A percentile compares a stretch with the other conserved stretches of the same genome.
These are phyloP conservation scores for Blastomyces gilchristii DNA, from an alignment of 2,329 filamentous ascomycete species.

Conservation along the genomic window DNA sequence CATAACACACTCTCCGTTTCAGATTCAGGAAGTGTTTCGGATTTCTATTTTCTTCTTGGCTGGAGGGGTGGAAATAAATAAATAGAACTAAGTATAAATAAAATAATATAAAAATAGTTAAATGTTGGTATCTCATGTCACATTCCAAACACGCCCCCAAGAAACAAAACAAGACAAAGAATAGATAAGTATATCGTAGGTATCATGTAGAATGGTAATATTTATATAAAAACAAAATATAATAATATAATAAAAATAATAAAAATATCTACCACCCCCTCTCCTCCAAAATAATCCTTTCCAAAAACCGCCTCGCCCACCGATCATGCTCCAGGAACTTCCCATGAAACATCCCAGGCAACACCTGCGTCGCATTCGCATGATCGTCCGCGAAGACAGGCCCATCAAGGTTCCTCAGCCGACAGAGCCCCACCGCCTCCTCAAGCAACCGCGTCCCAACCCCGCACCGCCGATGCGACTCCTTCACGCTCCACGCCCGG, in stretches of 20 bases:
- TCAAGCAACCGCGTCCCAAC: conserved; percentile 63
- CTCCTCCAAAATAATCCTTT: conserved; percentile 21
- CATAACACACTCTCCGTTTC: too few relatives aligned
- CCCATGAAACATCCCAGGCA: conserved; percentile 54
- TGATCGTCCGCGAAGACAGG: conserved; percentile 65
- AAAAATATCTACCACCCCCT: conserved; percentile 7
- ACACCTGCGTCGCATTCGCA: conserved; percentile 58
- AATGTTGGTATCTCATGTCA: not conserved
- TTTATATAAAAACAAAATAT: not conserved
- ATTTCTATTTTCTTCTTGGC: not conserved
- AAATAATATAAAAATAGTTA: too few relatives aligned
- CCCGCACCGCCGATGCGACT: conserved; percentile 59
- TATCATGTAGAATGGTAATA: not conserved
- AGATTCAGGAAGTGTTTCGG: not conserved
- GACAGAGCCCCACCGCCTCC: conserved; percentile 59
- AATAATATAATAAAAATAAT: not conserved
- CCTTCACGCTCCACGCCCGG: conserved; percentile 69
- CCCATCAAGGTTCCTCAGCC: conserved; percentile 57
- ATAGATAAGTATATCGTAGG: not conserved
- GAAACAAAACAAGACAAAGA: not conserved
- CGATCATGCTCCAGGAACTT: conserved; percentile 51
- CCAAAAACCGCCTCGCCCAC: conserved; percentile 39
- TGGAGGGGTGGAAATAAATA: too few relatives aligned
- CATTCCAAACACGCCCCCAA: not conserved
- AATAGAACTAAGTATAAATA: too few relatives aligned